A percentile compares a stretch with the other conserved stretches of the same genome.
These are phyloP conservation scores for Calonectria pteridis DNA, from an alignment of 2,329 filamentous ascomycete species.

Conservation along the genomic window DNA sequence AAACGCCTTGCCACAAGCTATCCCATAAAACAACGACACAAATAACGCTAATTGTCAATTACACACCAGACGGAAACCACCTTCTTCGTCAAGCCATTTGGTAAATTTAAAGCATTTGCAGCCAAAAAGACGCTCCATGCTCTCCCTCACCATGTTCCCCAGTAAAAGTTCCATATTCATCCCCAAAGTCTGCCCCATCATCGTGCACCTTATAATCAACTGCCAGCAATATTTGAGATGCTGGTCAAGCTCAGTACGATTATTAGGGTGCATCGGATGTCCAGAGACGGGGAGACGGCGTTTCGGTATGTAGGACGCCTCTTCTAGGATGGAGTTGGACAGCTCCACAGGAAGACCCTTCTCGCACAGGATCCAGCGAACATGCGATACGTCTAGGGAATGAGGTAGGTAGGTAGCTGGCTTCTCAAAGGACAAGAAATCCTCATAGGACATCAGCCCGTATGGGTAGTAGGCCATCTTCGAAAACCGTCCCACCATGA, in stretches of 20 bases:
- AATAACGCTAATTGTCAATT: neutral
- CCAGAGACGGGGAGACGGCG: neutral
- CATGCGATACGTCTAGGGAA: neutral
- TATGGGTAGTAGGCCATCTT: neutral
- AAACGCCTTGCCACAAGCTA: neutral
- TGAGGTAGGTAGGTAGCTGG: neutral
- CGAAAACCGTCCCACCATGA: neutral
- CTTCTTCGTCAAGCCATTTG: neutral
- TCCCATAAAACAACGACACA: neutral
- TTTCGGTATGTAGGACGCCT: neutral
- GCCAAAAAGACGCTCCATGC: neutral
- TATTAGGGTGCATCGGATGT: neutral
- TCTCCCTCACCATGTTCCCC: neutral
- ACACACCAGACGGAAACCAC: neutral
- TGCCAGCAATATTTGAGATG: conserved; percentile 4
- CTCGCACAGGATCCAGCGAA: neutral
- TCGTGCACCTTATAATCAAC: neutral
- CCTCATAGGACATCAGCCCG: neutral
- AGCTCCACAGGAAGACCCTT: neutral
- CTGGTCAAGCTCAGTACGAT: neutral
- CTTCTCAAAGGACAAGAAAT: neutral
- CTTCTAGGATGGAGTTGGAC: neutral
- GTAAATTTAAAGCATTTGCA: neutral
- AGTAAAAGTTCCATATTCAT: neutral
- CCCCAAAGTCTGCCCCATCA: neutral